Conservation (phyloP, 2,329 filamentous ascomycete species). For the Hymenoscyphus linearis region DNA sequence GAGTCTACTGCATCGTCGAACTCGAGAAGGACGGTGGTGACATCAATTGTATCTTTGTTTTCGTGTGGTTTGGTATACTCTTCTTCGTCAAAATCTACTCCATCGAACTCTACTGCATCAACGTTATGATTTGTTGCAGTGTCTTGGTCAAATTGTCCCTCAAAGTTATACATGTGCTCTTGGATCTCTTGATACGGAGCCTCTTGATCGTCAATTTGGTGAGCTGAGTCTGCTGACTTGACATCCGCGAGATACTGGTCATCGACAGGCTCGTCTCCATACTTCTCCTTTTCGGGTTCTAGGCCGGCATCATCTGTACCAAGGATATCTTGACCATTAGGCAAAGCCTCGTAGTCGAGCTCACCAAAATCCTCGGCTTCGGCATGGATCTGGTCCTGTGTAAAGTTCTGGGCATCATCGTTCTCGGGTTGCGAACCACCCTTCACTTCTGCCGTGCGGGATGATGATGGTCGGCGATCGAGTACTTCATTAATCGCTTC, state of each 20-base stretch:
- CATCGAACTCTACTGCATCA: conserved; percentile 5
- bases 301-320: neutral
- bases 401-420: neutral
- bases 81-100: conserved; percentile 10
- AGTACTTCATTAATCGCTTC: conserved; percentile 21
- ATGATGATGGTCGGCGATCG: conserved; percentile 19
- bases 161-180: neutral
- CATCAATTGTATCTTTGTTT: conserved; percentile 2
- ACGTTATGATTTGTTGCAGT: neutral
- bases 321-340: neutral
- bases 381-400: neutral
- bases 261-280: neutral
- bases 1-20: conserved; percentile 26
- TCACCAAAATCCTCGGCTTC: neutral
- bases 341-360: neutral
- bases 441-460: conserved; percentile 9
- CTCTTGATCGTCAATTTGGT: neutral
- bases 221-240: neutral
- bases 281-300: neutral
- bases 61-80: conserved; percentile 39
- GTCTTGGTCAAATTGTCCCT: neutral
- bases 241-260: neutral
- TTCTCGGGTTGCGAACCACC: neutral
- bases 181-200: neutral
- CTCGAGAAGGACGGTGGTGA: conserved; percentile 10